These are phyloP conservation scores for Pestalotiopsis sp. DNA, from an alignment of 2,329 filamentous ascomycete species.

Conservation along the genomic window DNA sequence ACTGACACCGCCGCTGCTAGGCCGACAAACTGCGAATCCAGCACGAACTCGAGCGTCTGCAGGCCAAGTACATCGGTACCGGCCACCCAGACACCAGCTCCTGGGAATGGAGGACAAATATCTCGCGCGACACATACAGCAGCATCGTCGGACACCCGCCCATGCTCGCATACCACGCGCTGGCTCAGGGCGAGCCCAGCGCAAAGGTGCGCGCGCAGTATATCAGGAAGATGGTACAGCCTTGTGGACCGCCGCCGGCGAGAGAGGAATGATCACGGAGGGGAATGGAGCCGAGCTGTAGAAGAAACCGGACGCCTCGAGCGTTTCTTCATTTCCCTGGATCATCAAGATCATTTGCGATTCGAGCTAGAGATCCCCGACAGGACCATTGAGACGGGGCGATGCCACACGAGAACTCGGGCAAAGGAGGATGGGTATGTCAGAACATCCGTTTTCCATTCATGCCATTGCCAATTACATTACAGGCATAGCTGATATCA, in stretches of 20 bases:
- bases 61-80: slow-evolving; percentile 94
- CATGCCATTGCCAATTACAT: neutral
- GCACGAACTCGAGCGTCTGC: slow-evolving; percentile 95
- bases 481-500: neutral
- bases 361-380: too few relatives aligned
- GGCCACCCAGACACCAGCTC: slow-evolving; percentile 96
- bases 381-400: too few relatives aligned
- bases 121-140: slow-evolving; percentile 89
- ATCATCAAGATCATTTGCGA: too few relatives aligned
- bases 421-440: neutral
- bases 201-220: slow-evolving; percentile 79
- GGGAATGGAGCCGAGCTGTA: neutral
- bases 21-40: slow-evolving; percentile 98
- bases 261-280: slow-evolving; percentile 43
- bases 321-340: too few relatives aligned
- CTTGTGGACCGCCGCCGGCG: slow-evolving; percentile 59
- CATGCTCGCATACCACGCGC: slow-evolving; percentile 83
- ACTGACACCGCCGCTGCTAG: slow-evolving; percentile 40
- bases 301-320: neutral
- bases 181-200: slow-evolving; percentile 83
- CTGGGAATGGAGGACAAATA: slow-evolving; percentile 97
- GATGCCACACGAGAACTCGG: neutral
- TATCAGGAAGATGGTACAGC: slow-evolving; percentile 78
- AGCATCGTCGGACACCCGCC: slow-evolving; percentile 89
- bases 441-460: neutral